These are phyloP conservation scores for Sporisorium graminicola DNA, from an alignment of 1,284 basidiomycete genomes.

Conservation along the genomic window DNA sequence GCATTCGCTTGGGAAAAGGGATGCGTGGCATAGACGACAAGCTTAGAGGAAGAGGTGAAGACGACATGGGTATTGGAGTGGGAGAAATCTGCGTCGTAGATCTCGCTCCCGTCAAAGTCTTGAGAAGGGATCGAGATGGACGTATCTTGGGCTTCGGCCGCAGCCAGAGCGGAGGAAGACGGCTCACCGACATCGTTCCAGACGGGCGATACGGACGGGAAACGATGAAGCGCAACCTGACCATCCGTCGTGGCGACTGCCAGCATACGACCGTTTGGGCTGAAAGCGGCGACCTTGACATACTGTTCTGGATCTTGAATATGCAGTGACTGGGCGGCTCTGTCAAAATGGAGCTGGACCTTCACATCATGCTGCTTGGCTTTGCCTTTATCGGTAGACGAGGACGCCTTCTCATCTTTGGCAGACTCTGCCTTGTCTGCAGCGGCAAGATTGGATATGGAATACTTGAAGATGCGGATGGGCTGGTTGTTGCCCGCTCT, in stretches of 20 bases:
- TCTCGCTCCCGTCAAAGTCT: conserved; percentile 58
- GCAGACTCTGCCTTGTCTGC: neutral
- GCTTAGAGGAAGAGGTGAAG: conserved; percentile 52
- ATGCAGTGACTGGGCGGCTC: conserved; percentile 39
- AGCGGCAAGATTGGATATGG: conserved; percentile 4
- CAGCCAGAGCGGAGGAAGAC: conserved; percentile 27
- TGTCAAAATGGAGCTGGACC: conserved; percentile 30
- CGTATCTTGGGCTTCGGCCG: conserved; percentile 45
- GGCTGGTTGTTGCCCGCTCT: conserved; percentile 51
- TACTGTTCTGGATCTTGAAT: conserved; percentile 61
- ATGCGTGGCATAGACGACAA: conserved; percentile 58
- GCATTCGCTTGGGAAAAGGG: conserved; percentile 31
- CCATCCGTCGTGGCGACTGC: conserved; percentile 62
- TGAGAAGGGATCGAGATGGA: conserved; percentile 43
- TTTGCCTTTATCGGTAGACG: conserved; percentile 30
- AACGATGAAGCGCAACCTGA: conserved; percentile 58
- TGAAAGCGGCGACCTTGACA: conserved; percentile 53
- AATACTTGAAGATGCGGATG: conserved; percentile 58
- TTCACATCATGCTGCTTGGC: conserved; percentile 21
- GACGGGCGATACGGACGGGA: conserved; percentile 53
- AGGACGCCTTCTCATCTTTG: neutral
- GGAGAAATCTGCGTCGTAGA: conserved; percentile 66
- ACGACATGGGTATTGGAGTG: conserved; percentile 62
- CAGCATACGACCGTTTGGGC: conserved; percentile 58
- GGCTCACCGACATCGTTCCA: conserved; percentile 45